phyloP scores from a whole-genome alignment of 2,329 filamentous ascomycete species.

The Curvularia sp. region DNA sequence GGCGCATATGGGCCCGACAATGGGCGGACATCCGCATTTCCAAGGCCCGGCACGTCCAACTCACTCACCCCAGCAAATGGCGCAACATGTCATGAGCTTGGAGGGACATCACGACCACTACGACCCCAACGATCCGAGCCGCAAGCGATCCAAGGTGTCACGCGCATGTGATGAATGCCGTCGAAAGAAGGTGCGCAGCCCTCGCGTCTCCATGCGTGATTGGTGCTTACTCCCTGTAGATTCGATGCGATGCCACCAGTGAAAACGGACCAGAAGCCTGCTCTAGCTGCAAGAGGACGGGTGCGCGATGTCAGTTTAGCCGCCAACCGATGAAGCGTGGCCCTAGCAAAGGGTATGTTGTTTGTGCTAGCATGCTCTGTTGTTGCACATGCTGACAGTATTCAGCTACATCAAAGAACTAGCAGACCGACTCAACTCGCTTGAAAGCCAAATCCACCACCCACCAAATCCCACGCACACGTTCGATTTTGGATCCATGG shows the following conservation, averaged over 20 bases:
- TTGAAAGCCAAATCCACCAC: conserved; percentile 49
- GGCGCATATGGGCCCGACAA: conserved; percentile 35
- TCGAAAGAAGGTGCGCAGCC: conserved; percentile 49
- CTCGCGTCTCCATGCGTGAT: background rate
- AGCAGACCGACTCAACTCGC: conserved; percentile 48
- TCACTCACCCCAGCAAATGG: conserved; percentile 51
- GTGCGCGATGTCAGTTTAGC: conserved; percentile 51
- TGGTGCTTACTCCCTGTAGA: conserved; percentile 37
- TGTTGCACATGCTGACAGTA: conserved; percentile 17
- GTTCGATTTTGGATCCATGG: conserved; percentile 41
- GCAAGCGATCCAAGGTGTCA: conserved; percentile 52
- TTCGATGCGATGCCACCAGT: conserved; percentile 51
- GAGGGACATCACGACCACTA: conserved; percentile 46
- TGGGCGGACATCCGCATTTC: conserved; percentile 46
- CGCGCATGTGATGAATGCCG: conserved; percentile 53
- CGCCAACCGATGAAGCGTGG: conserved; percentile 53
- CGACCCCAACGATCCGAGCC: conserved; percentile 46
- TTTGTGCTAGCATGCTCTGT: background rate
- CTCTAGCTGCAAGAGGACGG: conserved; percentile 51
- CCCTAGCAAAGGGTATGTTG: conserved; percentile 50
- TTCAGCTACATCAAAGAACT: conserved; percentile 52
- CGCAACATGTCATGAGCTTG: conserved; percentile 49
- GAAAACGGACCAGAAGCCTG: conserved; percentile 51
- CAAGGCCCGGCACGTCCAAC: conserved; percentile 45
- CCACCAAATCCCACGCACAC: conserved; percentile 33